Percentiles rank a stretch among this genome's conserved stretches.
Conservation (phyloP, 805 yeast genomes). For the Candida quercuum region DNA sequence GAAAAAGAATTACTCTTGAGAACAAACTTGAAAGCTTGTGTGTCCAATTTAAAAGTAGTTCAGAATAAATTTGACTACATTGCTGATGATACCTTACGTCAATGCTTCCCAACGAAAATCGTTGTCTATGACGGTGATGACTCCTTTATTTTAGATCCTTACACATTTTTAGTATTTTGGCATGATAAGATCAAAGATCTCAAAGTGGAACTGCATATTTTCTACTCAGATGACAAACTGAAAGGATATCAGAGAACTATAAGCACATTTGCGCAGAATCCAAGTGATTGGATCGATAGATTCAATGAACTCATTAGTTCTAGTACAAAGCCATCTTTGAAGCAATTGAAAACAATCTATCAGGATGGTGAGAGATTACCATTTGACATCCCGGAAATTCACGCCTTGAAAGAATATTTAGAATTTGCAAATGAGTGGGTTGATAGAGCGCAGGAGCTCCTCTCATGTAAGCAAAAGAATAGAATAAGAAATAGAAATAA, state of each 20-base stretch:
- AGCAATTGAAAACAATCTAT: constrained; percentile 37
- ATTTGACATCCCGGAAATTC: constrained; percentile 33
- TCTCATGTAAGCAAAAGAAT: constrained; percentile 37
- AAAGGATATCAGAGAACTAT: constrained; percentile 31
- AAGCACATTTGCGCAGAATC: constrained; percentile 37
- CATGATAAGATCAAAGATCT: constrained; percentile 10
- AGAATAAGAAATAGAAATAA: constrained; percentile 24
- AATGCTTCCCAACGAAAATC: constrained; percentile 51
- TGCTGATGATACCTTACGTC: constrained; percentile 48
- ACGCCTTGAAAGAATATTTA: constrained; percentile 35
- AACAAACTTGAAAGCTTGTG: constrained; percentile 26
- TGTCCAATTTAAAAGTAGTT: constrained; percentile 30
- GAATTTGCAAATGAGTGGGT: constrained; percentile 44
- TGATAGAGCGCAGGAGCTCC: constrained; percentile 47
- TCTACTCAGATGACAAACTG: constrained; percentile 49
- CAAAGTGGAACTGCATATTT: constrained; percentile 39
- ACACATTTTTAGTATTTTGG: constrained; percentile 24
- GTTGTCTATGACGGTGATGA: constrained; percentile 31
- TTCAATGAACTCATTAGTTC: constrained; percentile 36
- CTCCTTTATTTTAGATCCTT: constrained; percentile 28
- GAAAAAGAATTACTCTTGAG: constrained; percentile 41
- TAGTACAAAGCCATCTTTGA: constrained; percentile 42
- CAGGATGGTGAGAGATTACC: constrained; percentile 51
- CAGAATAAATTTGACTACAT: constrained; percentile 34
- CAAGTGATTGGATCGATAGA: constrained; percentile 45